Evolutionary conservation across 495 filamentous ascomycete species (phyloP).

Genomic region (Cladorrhinum samala): DNA sequence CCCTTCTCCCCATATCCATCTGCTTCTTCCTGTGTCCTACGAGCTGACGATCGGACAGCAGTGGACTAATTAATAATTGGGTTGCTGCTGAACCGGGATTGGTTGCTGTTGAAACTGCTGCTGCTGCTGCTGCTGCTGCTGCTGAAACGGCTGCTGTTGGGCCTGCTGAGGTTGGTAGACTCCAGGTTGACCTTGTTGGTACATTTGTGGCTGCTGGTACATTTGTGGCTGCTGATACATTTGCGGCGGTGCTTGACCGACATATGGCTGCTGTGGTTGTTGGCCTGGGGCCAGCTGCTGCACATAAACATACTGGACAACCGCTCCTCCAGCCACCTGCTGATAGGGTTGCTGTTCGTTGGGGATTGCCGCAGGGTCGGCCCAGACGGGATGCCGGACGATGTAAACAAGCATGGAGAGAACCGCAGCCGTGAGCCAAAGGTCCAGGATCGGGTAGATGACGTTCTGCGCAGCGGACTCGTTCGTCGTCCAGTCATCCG

Average conservation of each 20-base stretch:
- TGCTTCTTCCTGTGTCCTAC: no score
- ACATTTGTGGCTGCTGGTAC: background rate
- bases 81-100: background rate
- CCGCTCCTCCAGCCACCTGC: background rate
- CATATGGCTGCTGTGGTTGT: background rate
- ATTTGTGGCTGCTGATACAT: background rate
- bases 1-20: no score
- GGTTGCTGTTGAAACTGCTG: background rate
- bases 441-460: conserved; percentile 6
- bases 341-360: background rate
- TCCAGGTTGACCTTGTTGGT: background rate
- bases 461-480: background rate
- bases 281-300: no score
- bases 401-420: conserved; percentile 6
- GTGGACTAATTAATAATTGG: no score
- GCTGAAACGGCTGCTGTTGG: background rate
- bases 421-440: conserved; percentile 2
- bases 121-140: no score
- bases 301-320: background rate
- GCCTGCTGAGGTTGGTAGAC: background rate
- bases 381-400: conserved; percentile 7
- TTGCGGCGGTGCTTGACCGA: no score
- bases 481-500: background rate
- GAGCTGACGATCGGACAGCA: no score
- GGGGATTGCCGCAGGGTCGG: conserved; percentile 1